Evolutionary conservation across 2,329 filamentous ascomycete genomes (phyloP).

Genomic region (Aspergillus sclerotialis): DNA sequence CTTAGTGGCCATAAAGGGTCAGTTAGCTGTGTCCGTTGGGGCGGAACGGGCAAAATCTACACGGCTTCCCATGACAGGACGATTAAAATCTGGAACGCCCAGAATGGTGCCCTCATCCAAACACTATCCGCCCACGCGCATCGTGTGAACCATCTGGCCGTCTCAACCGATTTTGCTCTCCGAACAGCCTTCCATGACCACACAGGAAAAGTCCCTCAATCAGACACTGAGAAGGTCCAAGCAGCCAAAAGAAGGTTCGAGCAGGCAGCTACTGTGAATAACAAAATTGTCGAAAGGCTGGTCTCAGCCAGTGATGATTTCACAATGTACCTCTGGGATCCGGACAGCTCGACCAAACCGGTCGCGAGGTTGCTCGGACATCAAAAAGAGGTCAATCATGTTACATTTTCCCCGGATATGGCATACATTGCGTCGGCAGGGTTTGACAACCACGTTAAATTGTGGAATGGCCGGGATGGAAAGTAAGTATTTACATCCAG

Average conservation of each 20-base stretch:
- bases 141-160: slow-evolving; percentile 90
- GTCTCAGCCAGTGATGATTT: slow-evolving; percentile 93
- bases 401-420: slow-evolving; percentile 88
- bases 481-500: slow-evolving; percentile 31
- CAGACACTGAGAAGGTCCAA: slow-evolving; percentile 61
- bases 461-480: slow-evolving; percentile 74
- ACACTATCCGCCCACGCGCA: slow-evolving; percentile 78
- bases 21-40: slow-evolving; percentile 90
- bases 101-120: slow-evolving; percentile 70
- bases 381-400: slow-evolving; percentile 94
- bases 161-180: slow-evolving; percentile 86
- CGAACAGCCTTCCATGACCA: slow-evolving; percentile 85
- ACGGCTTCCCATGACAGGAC: slow-evolving; percentile 86
- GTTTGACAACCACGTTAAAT: slow-evolving; percentile 91
- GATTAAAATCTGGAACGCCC: slow-evolving; percentile 81
- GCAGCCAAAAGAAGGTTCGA: slow-evolving; percentile 80
- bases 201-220: slow-evolving; percentile 60
- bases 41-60: slow-evolving; percentile 78
- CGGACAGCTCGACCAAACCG: slow-evolving; percentile 69
- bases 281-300: slow-evolving; percentile 71
- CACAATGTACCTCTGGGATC: slow-evolving; percentile 94
- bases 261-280: slow-evolving; percentile 70
- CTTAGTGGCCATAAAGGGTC: slow-evolving; percentile 82
- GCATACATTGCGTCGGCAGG: slow-evolving; percentile 77
- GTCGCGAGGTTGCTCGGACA: slow-evolving; percentile 86